Percentiles rank a stretch among this genome's conserved stretches.
Evolutionary conservation across 1,284 basidiomycete species (phyloP).

Genomic region (Tylopilus sp.): DNA sequence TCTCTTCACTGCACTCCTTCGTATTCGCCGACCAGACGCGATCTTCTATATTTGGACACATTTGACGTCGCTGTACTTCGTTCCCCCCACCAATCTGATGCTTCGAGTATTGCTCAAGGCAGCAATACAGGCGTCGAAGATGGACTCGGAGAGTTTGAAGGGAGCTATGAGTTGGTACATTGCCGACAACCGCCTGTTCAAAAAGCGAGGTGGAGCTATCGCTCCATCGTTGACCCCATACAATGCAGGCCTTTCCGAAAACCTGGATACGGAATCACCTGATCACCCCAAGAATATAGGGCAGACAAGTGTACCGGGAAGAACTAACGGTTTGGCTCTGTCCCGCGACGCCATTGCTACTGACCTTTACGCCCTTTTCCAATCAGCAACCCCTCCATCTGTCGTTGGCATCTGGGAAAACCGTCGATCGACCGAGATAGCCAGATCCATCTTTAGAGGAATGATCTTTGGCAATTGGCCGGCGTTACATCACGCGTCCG

Average conservation of each 20-base stretch:
- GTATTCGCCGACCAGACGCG: conserved; percentile 64
- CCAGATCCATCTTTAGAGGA: conserved; percentile 59
- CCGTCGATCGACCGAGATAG: conserved; percentile 56
- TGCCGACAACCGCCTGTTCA: conserved; percentile 32
- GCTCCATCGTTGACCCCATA: conserved; percentile 17
- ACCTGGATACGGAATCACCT: background rate
- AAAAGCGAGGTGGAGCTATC: conserved; percentile 25
- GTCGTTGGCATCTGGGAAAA: conserved; percentile 61
- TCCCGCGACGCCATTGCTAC: conserved; percentile 30
- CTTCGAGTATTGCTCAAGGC: conserved; percentile 71
- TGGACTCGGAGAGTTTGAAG: conserved; percentile 58
- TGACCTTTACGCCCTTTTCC: conserved; percentile 34
- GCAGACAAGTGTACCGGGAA: background rate
- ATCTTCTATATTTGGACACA: conserved; percentile 73
- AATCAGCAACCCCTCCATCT: conserved; percentile 26
- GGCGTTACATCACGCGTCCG: conserved; percentile 30
- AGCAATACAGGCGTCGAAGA: conserved; percentile 61
- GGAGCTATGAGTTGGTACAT: conserved; percentile 53
- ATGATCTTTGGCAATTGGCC: conserved; percentile 65
- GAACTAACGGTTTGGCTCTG: background rate
- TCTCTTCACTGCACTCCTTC: conserved; percentile 58
- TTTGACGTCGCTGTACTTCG: conserved; percentile 63
- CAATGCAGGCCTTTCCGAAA: background rate
- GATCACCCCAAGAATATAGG: background rate
- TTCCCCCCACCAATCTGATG: conserved; percentile 63